Percentiles rank a stretch among this genome's conserved stretches.
Evolutionary conservation across 192 early-diverging fungal species (phyloP).

Genomic region (Coemansia sp.): DNA sequence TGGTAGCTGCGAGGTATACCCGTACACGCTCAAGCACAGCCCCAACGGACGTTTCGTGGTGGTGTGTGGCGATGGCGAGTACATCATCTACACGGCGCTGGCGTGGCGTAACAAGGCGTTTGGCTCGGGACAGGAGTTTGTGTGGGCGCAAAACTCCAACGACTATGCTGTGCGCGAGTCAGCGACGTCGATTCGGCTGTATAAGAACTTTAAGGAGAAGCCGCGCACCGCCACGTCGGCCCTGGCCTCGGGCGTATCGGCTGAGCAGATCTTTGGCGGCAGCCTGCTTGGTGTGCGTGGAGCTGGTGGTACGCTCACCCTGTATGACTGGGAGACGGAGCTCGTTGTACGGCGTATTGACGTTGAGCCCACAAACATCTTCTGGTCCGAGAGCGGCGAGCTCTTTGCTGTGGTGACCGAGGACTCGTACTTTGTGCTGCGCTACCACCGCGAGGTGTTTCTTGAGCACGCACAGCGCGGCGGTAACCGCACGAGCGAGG

Average conservation of each 20-base stretch:
- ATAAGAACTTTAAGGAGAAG: conserved; percentile 96
- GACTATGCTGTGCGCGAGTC: conserved; percentile 97
- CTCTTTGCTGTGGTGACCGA: conserved; percentile 89
- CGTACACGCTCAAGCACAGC: conserved; percentile 91
- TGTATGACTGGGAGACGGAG: conserved; percentile 98
- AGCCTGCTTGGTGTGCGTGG: conserved; percentile 81
- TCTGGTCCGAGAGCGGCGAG: conserved; percentile 95
- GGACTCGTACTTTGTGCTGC: conserved; percentile 92
- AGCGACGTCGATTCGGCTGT: conserved; percentile 79
- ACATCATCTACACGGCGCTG: conserved; percentile 99
- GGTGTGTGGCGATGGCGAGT: conserved; percentile 98
- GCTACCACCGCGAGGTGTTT: conserved; percentile 87
- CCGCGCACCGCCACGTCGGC: conserved; percentile 50
- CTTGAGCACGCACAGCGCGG: conserved; percentile 64
- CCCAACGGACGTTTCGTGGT: conserved; percentile 99
- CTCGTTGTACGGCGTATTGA: conserved; percentile 89
- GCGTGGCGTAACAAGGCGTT: conserved; percentile 99
- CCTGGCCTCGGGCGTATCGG: conserved; percentile 73
- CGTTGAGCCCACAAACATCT: conserved; percentile 80
- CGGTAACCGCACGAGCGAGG: conserved; percentile 71
- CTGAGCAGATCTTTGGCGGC: conserved; percentile 95
- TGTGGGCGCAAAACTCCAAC: conserved; percentile 96
- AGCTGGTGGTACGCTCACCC: conserved; percentile 71
- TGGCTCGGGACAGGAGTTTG: conserved; percentile 92
- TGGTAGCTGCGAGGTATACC: conserved; percentile 97